Base-by-base conservation (phyloP, 768 basidiomycete species). In the Pleurotus ostreatus region DNA sequence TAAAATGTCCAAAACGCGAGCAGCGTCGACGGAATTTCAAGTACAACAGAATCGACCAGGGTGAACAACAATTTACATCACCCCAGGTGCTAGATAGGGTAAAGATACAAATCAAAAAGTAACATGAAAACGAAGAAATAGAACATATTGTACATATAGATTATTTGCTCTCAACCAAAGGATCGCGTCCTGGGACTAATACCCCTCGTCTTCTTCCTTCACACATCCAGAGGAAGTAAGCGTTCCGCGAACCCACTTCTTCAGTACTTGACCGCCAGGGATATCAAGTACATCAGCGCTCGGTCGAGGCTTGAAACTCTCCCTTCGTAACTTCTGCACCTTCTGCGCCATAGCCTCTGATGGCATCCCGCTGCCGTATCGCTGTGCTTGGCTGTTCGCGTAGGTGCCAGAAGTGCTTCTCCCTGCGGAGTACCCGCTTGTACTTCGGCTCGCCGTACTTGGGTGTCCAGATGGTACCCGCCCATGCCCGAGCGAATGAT, bases 291-390 rank as follows among this genome's bases (percentile, higher is more conserved):
- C 74, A 60, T 92, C 90, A 16, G 84, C 69, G 62, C 90, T 92
- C 43, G 89, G 82, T 37, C 92, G 76, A 8, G 92, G 92, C 65
- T 83, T 89, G 69, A 93, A 94, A 68, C 90, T 93, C 72, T 93
- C 90, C 60, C 86, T 77, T 57, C 78, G 70, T 40, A 81, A 80
- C 49, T 83, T 71, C 40, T 77, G 69, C 26, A 78, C 77, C 63
- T 83, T 85, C 67, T 74, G 76, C 56, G 71, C 71, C 15, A 66
- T 60, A 55, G 61, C 62, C n/a, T 70, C 66, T n/a, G 49, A 51
- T 51, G 51, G 45, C 56, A 46, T n/a, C 60, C 56, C 41, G 37
- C 46, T 46, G 55, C 41, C 30, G 55, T 56, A 43, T 58, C 61
- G 23, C 58, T 54, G 7, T 44, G 41, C 41, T 22, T 44, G 41